These are phyloP conservation scores for Auricularia sp. DNA, from an alignment of 768 basidiomycete species.

Conservation along the genomic window DNA sequence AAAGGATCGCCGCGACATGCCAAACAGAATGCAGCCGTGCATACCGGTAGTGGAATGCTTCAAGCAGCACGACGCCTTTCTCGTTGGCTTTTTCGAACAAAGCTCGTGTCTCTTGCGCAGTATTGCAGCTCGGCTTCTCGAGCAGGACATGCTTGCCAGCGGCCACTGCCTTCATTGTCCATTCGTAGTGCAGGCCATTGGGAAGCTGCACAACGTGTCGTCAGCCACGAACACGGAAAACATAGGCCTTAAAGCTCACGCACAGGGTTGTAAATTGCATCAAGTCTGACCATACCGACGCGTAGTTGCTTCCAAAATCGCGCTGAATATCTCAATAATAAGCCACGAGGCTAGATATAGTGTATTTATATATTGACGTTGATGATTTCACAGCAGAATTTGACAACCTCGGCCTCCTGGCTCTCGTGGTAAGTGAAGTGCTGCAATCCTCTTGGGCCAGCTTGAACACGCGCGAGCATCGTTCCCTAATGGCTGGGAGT, in stretches of 20 bases:
- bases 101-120: conserved; percentile 16
- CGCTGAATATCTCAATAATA: conserved; percentile 49
- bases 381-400: conserved; percentile 70
- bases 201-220: conserved; percentile 15
- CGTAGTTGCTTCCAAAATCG: conserved; percentile 66
- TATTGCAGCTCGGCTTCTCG: conserved; percentile 25
- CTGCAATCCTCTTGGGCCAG: conserved; percentile 70
- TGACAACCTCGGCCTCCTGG: conserved; percentile 56
- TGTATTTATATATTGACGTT: no score
- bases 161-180: conserved; percentile 22
- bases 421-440: conserved; percentile 82
- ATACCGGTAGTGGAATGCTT: conserved; percentile 19
- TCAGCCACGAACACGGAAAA: neutral
- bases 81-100: conserved; percentile 19
- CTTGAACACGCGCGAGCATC: conserved; percentile 67
- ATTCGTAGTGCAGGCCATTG: conserved; percentile 26
- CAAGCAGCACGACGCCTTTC: conserved; percentile 18
- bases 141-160: conserved; percentile 27
- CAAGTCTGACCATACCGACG: conserved; percentile 28
- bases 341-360: no score
- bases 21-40: neutral
- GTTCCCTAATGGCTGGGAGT: conserved; percentile 80
- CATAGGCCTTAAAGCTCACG: no score
- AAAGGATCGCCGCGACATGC: neutral
- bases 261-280: conserved; percentile 23